Conservation (phyloP, 257 asterid genomes). For the Anisodus tanguticus region DNA sequence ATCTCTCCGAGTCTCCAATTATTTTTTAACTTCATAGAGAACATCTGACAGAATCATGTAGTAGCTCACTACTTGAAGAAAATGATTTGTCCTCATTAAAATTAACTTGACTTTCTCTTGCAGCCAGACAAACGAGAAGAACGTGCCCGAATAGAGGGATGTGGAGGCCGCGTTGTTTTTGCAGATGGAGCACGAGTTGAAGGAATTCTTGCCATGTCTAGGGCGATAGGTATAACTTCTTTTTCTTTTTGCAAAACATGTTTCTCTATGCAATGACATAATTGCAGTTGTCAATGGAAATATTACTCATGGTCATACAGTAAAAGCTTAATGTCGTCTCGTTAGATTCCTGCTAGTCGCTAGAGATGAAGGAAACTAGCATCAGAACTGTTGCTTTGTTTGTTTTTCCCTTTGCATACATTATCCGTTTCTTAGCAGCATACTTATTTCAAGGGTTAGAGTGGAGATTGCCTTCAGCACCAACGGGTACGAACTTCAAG, state of each 20-base stretch:
- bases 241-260: neutral
- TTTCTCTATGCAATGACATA: conserved; percentile 4
- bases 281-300: neutral
- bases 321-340: neutral
- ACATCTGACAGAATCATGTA: neutral
- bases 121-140: conserved; percentile 39
- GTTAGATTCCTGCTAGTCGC: neutral
- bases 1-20: neutral
- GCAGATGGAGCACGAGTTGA: conserved; percentile 31
- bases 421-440: neutral
- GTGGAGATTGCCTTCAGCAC: neutral
- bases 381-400: neutral
- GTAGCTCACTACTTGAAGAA: neutral
- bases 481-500: neutral
- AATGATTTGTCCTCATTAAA: neutral
- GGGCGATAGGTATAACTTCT: conserved; percentile 33
- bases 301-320: neutral
- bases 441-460: neutral
- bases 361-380: neutral
- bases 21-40: neutral
- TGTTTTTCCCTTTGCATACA: neutral
- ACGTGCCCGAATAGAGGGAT: conserved; percentile 34
- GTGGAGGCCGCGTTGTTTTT: conserved; percentile 34
- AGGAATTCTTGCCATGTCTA: conserved; percentile 38
- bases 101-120: neutral